Evolutionary conservation across 164 flowering plant genomes (phyloP), one percentile per base, ranked within the genome.

Genomic region (Sedum album): DNA sequence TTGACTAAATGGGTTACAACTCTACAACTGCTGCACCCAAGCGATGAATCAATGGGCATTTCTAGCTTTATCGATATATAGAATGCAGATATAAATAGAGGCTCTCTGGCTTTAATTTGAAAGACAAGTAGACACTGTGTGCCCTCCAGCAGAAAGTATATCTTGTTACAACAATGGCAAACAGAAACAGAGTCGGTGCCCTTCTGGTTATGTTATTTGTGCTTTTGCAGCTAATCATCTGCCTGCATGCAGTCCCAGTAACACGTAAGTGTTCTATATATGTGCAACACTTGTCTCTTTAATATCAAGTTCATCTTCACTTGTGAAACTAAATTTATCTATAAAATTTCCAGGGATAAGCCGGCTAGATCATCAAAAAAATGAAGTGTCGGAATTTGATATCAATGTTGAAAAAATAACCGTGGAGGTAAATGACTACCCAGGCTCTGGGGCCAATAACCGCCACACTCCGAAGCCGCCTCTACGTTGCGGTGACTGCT

Each of bases 361-460:
- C 31, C 62, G 62, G 35, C 62, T 57, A 14, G 33, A 28, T 26
- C 62, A 28, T 57, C 30, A 63, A 33, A 17, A 6, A 63, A 8
- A 31, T 18, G 17, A 31, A 63, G 66, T 64, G 28, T 35, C 44
- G 2, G 13, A 63, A 33, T 20, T 6, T 30, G 31, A 80, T 81
- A 77, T 20, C 15, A 66, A 15, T 31, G 61, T 21, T 64, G 75
- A 77, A 73, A 69, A 66, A 31, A 65, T 23, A 4, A 67, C 53
- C 5, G 14, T 15, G 69, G 84, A 83, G 78, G 64, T 79, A 8
- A 71, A 82, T 57, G 90, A 88, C 64, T 88, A 88, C 69, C 85
- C 88, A 6, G 88, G 83, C 31, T 80, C 87, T 1, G 89, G 88
- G 20, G 88, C 93, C 20, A 88, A 88, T 44, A 76, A 80, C 68